Base-by-base conservation (phyloP, 768 basidiomycete genomes). In the Mycena latifolia region DNA sequence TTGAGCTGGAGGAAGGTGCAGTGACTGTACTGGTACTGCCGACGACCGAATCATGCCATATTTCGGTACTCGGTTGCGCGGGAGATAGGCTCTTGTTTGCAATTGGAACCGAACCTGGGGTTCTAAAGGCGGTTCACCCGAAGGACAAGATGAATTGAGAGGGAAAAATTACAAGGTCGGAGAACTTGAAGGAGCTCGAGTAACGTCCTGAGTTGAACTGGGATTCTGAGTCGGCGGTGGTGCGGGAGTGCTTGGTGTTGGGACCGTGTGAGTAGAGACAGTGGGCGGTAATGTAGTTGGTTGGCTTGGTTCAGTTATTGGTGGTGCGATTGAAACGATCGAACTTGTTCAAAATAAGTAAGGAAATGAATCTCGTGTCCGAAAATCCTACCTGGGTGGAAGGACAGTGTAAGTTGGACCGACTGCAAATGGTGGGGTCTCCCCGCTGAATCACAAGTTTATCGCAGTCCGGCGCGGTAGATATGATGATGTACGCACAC, bases 391-490 rank as follows among this genome's bases (percentile, higher is more conserved):
- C 50, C 35, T 31, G 41, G 47, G 33, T 17, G 55, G 29, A 14
- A 67, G 51, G 51, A 63, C 66, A 3, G 57, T 60, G 27, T 63
- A 67, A 4, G 28, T 45, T 22, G 66, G 61, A 24, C 66, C 61
- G 5, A 27, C 47, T 3, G 56, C 50, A 41, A 67, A 63, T 12
- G 66, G 61, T 33, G 37, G 51, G 37, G 20, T 37, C 46, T 25
- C 15, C n/a, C 61, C 61, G 31, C 66, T 67, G 51, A 8, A 17
- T 24, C 25, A 12, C 3, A 25, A 11, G 5, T n/a, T n/a, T 4
- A 17, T 66, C 45, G n/a, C n/a, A n/a, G n/a, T n/a, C n/a, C n/a
- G n/a, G n/a, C n/a, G n/a, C n/a, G n/a, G n/a, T n/a, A n/a, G n/a
- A n/a, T n/a, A n/a, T n/a, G n/a, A 24, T 25, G 39, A 10, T 45